Evolutionary conservation across 768 basidiomycete species (phyloP).

Genomic region (Mycena olivaceomarginata): DNA sequence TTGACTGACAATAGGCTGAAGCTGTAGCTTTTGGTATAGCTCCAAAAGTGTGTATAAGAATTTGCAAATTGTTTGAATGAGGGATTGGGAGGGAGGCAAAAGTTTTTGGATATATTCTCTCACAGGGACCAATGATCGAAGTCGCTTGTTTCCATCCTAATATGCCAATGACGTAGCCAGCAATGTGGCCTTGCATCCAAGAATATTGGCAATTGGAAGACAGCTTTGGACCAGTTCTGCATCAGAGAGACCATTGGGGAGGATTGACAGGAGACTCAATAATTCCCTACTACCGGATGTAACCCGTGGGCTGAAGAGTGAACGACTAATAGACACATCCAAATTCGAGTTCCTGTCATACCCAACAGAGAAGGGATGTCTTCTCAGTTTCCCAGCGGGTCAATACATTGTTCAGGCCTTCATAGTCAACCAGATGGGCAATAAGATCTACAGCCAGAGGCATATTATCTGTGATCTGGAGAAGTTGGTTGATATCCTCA

Average conservation of each 20-base stretch:
- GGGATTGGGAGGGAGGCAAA: not conserved
- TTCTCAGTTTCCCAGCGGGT: not conserved
- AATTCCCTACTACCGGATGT: not conserved
- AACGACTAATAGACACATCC: not conserved
- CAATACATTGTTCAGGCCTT: not conserved
- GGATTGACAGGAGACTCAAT: not conserved
- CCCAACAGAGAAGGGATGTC: not conserved
- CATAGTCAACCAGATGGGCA: not conserved
- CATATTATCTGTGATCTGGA: not conserved
- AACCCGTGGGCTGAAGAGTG: not conserved
- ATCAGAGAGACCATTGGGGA: not conserved
- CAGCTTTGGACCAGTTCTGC: not conserved
- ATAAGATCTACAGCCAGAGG: not conserved
- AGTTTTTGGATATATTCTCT: not conserved
- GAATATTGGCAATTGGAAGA: not conserved
- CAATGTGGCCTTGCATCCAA: not conserved
- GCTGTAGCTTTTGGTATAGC: not conserved
- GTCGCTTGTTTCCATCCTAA: not conserved
- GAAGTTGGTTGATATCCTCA: not conserved
- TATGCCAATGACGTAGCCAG: not conserved
- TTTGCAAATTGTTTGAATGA: not conserved
- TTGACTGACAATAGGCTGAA: not conserved
- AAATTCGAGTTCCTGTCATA: slow-evolving; percentile 1
- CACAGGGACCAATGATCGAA: not conserved
- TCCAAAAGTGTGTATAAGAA: not conserved